Base-by-base conservation (phyloP, 2,329 filamentous ascomycete species). In the Penicillium sp. region DNA sequence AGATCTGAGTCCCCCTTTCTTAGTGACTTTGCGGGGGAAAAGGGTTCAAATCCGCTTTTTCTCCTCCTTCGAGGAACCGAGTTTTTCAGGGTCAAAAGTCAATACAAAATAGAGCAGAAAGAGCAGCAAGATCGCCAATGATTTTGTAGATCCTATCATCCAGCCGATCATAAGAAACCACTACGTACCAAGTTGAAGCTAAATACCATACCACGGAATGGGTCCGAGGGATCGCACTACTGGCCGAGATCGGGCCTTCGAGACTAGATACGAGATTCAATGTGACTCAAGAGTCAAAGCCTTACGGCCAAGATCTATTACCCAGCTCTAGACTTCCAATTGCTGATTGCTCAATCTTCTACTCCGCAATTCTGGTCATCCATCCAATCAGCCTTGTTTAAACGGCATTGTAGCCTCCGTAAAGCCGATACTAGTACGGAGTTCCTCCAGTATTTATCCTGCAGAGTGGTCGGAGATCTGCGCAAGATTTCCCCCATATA, bases 261-360 rank as follows among this genome's bases (percentile, higher is more conserved):
- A 18, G 29, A 47, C 51, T 53, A 36, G 46, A 35, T 22, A 31
- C 41, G 10, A 31, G 36, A 42, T 41, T 38, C 38, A 44, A 19
- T 27, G 44, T 57, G 52, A 55, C 51, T 57, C 54, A 55, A 56
- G 52, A 55, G 48, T 57, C 54, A 55, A 56, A 35, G 16, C 14
- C 8, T 18, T 35, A n/a, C 18, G 9, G 33, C 33, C 33, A 35
- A 35, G 33, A 9, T 35, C 33, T 18, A 18, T 2, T 10, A 18
- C 8, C 22, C 2, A 9, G 11, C 33, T 35, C 14, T 35, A 18
- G 14, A 18, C 14, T 12, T 35, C n/a, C 13, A 27, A 9, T 27
- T 30, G 5, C 18, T 27, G 13, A 6, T 30, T 12, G 29, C 29
- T 37, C 13, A 25, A 9, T 4, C 19, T 14, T 37, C 48, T 31